A percentile compares a stretch with the other conserved stretches of the same genome.
These are phyloP conservation scores for Podila epicladia DNA, from an alignment of 192 early-diverging fungal genomes.

Conservation along the genomic window DNA sequence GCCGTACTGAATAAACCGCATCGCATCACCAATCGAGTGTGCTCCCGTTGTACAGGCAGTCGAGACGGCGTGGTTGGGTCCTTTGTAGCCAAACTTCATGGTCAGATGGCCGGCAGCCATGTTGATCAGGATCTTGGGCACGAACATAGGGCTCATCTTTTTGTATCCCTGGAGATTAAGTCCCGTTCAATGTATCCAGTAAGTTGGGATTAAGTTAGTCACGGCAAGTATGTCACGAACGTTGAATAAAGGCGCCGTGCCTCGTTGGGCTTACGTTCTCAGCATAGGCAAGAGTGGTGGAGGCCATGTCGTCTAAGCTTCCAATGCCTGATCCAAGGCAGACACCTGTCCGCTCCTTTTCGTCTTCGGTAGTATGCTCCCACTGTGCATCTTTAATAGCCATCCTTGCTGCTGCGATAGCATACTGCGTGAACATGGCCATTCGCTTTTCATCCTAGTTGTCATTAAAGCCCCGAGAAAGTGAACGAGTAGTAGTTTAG, in stretches of 20 bases:
- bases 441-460: constrained; percentile 78
- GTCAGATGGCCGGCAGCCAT: constrained; percentile 95
- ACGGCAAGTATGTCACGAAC: too few relatives aligned
- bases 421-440: constrained; percentile 90
- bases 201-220: too few relatives aligned
- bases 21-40: constrained; percentile 94
- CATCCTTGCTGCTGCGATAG: constrained; percentile 82
- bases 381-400: constrained; percentile 88
- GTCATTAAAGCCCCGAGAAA: not conserved
- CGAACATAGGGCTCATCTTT: constrained; percentile 90
- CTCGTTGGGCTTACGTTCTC: constrained; percentile 53
- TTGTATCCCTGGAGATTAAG: constrained; percentile 65
- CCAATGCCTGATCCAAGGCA: constrained; percentile 96
- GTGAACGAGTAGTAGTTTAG: not conserved
- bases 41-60: constrained; percentile 98
- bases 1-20: constrained; percentile 89
- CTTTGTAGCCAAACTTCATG: constrained; percentile 85
- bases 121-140: constrained; percentile 91
- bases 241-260: too few relatives aligned
- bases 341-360: constrained; percentile 84
- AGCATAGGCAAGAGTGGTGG: constrained; percentile 61
- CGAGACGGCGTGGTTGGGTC: constrained; percentile 92
- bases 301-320: constrained; percentile 84
- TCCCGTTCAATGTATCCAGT: too few relatives aligned
- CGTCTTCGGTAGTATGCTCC: constrained; percentile 60